Percentiles rank a stretch among this genome's conserved stretches.
These are phyloP conservation scores for Talaromyces sp. DNA, from an alignment of 2,329 filamentous ascomycete genomes.

Conservation along the genomic window DNA sequence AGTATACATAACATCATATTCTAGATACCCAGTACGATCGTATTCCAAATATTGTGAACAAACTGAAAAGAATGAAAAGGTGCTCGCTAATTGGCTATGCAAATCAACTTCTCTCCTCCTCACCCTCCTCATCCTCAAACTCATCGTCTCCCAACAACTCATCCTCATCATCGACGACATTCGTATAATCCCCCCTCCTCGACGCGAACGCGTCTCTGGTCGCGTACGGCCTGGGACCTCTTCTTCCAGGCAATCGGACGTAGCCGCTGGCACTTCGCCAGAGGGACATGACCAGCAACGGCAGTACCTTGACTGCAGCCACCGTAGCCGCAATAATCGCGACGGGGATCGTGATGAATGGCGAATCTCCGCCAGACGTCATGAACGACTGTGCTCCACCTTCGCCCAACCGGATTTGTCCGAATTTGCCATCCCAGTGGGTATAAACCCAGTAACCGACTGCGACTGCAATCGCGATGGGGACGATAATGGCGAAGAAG, in stretches of 20 bases:
- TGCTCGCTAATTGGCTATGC: not conserved
- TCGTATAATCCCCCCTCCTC: slow-evolving; percentile 78
- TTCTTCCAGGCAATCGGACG: slow-evolving; percentile 41
- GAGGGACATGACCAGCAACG: slow-evolving; percentile 67
- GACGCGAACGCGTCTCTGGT: slow-evolving; percentile 85
- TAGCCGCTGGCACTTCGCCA: slow-evolving; percentile 63
- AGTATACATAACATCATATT: slow-evolving; percentile 2
- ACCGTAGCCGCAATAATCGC: slow-evolving; percentile 72
- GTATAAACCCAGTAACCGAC: slow-evolving; percentile 81
- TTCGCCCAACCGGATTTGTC: slow-evolving; percentile 77
- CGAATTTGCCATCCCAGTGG: slow-evolving; percentile 86
- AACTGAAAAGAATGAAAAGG: not conserved
- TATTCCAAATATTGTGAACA: not conserved
- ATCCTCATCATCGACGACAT: slow-evolving; percentile 89
- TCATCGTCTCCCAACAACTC: slow-evolving; percentile 83
- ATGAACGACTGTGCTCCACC: slow-evolving; percentile 27
- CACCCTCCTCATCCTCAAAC: slow-evolving; percentile 88
- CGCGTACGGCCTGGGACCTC: slow-evolving; percentile 66
- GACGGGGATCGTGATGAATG: slow-evolving; percentile 79
- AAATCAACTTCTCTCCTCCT: slow-evolving; percentile 23
- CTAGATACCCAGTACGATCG: not conserved
- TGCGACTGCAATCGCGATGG: slow-evolving; percentile 65
- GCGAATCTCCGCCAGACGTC: slow-evolving; percentile 64
- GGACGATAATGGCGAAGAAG: slow-evolving; percentile 79
- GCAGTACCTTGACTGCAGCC: slow-evolving; percentile 66